Conservation (phyloP, 192 early-diverging fungal genomes). For the Endogone sp. region DNA sequence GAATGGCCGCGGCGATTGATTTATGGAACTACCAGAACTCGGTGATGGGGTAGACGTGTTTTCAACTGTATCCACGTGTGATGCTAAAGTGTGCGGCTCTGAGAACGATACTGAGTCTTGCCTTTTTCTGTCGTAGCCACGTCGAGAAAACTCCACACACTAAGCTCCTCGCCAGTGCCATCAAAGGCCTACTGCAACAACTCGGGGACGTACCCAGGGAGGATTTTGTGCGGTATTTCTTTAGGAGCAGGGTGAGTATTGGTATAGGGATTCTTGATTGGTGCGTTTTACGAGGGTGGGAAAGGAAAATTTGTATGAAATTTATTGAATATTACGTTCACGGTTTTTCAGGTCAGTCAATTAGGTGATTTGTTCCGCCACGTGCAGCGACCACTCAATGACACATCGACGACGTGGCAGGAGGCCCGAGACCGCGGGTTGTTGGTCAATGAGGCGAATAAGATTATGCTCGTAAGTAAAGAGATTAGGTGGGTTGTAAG, state of each 20-base stretch:
- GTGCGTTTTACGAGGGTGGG: not conserved
- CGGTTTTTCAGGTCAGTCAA: not conserved
- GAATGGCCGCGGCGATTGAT: constrained; percentile 23
- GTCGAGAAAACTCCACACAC: not conserved
- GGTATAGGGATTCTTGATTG: not conserved
- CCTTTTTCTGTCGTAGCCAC: not conserved
- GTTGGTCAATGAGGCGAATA: not conserved
- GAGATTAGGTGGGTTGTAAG: not conserved
- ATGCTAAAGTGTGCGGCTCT: not conserved
- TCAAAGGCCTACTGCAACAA: not conserved
- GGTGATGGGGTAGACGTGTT: constrained; percentile 2
- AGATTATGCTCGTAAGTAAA: not conserved
- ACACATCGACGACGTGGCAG: not conserved
- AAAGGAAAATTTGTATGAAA: not conserved
- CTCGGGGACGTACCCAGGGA: not conserved
- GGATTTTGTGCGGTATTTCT: not conserved
- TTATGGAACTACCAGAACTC: constrained; percentile 30
- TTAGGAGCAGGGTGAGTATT: not conserved
- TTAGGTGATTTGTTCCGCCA: not conserved
- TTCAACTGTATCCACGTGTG: not conserved
- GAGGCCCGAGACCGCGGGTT: not conserved
- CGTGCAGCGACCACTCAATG: not conserved
- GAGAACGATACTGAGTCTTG: not conserved
- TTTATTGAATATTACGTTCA: not conserved
- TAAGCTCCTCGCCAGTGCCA: not conserved